A percentile compares a stretch with the other conserved stretches of the same genome.
Evolutionary conservation across 2,329 filamentous ascomycete species (phyloP).

Genomic region (Chaetomiaceae sp.): DNA sequence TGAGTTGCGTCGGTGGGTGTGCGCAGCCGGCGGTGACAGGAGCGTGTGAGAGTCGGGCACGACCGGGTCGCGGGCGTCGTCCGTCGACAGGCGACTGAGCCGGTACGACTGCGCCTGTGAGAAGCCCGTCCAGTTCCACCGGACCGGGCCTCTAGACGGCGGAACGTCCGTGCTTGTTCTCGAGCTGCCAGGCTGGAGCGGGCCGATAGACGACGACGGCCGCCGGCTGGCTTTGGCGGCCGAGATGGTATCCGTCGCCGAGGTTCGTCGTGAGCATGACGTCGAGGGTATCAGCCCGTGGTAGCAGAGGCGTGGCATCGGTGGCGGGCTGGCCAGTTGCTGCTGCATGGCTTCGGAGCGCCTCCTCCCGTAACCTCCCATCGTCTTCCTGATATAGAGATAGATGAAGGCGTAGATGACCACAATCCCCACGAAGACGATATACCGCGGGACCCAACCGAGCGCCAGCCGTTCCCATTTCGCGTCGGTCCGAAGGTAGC

Average conservation of each 20-base stretch:
- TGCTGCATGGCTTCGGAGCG: conserved; percentile 20
- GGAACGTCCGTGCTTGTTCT: conserved; percentile 2
- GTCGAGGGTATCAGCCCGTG: conserved; percentile 33
- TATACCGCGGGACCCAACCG: conserved; percentile 69
- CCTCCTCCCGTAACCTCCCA: conserved; percentile 37
- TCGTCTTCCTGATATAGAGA: conserved; percentile 52
- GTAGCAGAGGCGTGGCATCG: conserved; percentile 31
- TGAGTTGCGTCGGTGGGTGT: not conserved
- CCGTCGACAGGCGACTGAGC: conserved; percentile 1
- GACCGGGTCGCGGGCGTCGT: conserved; percentile 18
- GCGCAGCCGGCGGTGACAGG: conserved; percentile 12
- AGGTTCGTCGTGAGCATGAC: conserved; percentile 25
- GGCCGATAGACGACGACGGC: conserved; percentile 18
- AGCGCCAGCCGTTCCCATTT: conserved; percentile 66
- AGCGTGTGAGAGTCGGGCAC: not conserved
- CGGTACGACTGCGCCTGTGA: conserved; percentile 1
- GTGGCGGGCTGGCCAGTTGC: conserved; percentile 5
- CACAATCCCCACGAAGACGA: conserved; percentile 62
- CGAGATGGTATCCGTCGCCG: conserved; percentile 17
- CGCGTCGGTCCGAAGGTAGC: conserved; percentile 62
- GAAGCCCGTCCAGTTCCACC: conserved; percentile 26
- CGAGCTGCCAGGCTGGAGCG: not conserved
- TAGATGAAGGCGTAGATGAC: conserved; percentile 67
- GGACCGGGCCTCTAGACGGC: conserved; percentile 1
- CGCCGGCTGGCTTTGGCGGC: conserved; percentile 10